phyloP scores from a whole-genome alignment of 805 yeast genomes.

The Pichia phayaonensis region DNA sequence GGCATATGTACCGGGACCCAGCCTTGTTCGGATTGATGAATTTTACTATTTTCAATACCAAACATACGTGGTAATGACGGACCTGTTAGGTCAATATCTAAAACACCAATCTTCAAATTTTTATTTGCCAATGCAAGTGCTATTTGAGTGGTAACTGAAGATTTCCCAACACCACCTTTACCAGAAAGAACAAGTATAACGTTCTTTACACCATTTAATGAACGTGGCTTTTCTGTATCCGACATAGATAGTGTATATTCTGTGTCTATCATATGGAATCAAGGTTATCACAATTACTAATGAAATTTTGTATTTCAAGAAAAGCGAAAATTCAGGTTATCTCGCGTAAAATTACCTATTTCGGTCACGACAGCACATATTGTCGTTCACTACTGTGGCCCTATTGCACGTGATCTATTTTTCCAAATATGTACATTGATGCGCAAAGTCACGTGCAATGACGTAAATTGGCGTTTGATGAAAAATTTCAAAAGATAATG shows the following conservation, averaged over 20 bases:
- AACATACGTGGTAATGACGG: constrained; percentile 96
- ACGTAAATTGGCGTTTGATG: neutral
- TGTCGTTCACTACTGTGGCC: neutral
- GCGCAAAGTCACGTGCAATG: neutral
- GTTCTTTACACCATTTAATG: constrained; percentile 51
- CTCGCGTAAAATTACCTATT: neutral
- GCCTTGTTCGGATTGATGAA: constrained; percentile 81
- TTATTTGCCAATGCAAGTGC: constrained; percentile 69
- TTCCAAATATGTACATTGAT: neutral
- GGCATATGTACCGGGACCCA: constrained; percentile 81
- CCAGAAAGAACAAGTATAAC: constrained; percentile 82
- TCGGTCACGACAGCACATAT: neutral
- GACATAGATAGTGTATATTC: constrained; percentile 1
- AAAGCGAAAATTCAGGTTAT: neutral
- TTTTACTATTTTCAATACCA: constrained; percentile 74
- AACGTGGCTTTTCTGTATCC: constrained; percentile 21
- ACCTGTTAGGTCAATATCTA: constrained; percentile 93
- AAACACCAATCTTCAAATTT: constrained; percentile 83
- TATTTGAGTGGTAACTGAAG: constrained; percentile 89
- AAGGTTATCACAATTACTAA: too few species aligned
- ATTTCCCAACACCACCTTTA: constrained; percentile 96
- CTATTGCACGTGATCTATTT: neutral
- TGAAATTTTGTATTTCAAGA: neutral
- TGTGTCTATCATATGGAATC: neutral
- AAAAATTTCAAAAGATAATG: neutral